phyloP scores from a whole-genome alignment of 257 asterid species.

The Scutellaria galericulata region DNA sequence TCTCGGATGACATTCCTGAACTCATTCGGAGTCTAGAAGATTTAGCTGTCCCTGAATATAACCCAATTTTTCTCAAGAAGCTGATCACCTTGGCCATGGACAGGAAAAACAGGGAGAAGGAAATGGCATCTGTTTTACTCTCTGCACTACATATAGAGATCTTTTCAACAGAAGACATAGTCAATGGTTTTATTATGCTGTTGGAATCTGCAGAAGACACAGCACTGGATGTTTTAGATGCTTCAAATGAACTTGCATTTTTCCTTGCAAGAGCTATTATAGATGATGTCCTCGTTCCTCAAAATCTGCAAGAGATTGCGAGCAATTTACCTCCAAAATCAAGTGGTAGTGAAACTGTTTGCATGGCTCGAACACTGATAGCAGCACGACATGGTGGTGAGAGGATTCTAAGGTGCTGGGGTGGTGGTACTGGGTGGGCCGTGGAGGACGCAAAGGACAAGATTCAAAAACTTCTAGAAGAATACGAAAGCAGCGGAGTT shows the following conservation, averaged over 20 bases:
- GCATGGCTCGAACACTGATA: constrained; percentile 72
- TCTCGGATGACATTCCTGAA: constrained; percentile 94
- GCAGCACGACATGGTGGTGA: constrained; percentile 99
- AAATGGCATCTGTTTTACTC: constrained; percentile 93
- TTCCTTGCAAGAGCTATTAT: constrained; percentile 90
- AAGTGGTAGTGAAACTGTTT: constrained; percentile 78
- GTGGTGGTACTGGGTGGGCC: constrained; percentile 99
- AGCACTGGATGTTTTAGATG: constrained; percentile 88
- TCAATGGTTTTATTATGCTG: constrained; percentile 79
- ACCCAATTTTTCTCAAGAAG: constrained; percentile 84
- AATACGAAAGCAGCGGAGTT: constrained; percentile 92
- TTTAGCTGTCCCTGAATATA: constrained; percentile 67
- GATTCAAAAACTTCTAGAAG: constrained; percentile 93
- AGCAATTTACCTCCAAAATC: constrained; percentile 63
- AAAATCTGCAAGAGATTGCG: constrained; percentile 81
- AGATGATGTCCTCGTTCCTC: constrained; percentile 91
- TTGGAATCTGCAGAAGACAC: constrained; percentile 96
- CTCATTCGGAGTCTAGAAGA: constrained; percentile 87
- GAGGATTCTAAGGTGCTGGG: constrained; percentile 99
- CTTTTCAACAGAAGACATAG: constrained; percentile 86
- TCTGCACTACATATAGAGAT: constrained; percentile 90
- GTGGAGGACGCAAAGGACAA: constrained; percentile 99
- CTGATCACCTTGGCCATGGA: constrained; percentile 92
- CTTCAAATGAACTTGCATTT: constrained; percentile 86
- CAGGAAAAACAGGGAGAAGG: constrained; percentile 91